Evolutionary conservation across 305 asterid genomes (phyloP).

Genomic region (Solanum hybrid): DNA sequence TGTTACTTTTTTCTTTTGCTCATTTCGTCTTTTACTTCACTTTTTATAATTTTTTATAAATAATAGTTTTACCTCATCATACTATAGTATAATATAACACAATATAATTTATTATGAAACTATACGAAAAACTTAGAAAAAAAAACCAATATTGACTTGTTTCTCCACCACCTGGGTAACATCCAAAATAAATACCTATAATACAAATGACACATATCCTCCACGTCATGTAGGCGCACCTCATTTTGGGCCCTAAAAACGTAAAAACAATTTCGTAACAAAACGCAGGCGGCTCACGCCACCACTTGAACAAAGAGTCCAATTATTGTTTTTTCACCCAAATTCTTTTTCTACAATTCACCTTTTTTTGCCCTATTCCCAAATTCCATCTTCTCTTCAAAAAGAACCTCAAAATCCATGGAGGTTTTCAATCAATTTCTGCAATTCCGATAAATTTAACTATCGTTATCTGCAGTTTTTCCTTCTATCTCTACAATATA

Average conservation of each 20-base stretch:
- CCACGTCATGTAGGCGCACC: background rate
- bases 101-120: background rate
- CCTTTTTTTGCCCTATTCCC: background rate
- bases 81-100: background rate
- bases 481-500: background rate
- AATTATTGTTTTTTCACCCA: background rate
- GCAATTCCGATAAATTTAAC: background rate
- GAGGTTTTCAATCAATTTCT: background rate
- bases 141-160: background rate
- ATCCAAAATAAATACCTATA: background rate
- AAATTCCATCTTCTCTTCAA: background rate
- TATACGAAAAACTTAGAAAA: background rate
- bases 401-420: background rate
- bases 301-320: background rate
- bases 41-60: background rate
- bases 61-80: background rate
- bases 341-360: background rate
- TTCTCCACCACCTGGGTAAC: background rate
- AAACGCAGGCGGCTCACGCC: constrained; percentile 27
- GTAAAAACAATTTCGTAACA: background rate
- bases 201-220: background rate
- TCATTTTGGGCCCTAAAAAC: background rate
- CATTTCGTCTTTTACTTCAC: background rate
- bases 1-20: background rate
- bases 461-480: background rate